Evolutionary conservation across 2,329 filamentous ascomycete genomes (phyloP).

Genomic region (Beauveria medogensis): DNA sequence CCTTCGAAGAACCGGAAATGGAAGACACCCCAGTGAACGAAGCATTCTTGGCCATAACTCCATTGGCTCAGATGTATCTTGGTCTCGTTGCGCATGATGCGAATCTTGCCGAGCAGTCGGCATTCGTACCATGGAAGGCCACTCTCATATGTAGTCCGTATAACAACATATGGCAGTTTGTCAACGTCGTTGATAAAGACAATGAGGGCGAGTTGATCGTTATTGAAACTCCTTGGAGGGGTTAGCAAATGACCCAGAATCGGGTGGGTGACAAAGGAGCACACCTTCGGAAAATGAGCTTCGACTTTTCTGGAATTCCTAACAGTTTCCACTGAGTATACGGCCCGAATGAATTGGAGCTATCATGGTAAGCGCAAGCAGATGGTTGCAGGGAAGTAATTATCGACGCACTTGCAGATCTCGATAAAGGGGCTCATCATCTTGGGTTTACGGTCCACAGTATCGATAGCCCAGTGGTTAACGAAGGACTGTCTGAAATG

Average conservation of each 20-base stretch:
- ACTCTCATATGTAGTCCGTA: slow-evolving; percentile 34
- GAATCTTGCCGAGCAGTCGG: slow-evolving; percentile 31
- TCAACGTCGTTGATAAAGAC: slow-evolving; percentile 39
- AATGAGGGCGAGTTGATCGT: slow-evolving; percentile 46
- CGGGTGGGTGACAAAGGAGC: not conserved
- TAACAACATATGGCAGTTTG: slow-evolving; percentile 37
- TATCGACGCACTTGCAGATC: slow-evolving; percentile 32
- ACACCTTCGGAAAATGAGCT: slow-evolving; percentile 48
- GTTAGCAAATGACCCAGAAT: not conserved
- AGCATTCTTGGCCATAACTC: not conserved
- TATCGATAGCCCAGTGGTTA: slow-evolving; percentile 51
- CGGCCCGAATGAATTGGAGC: slow-evolving; percentile 40
- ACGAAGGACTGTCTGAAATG: not conserved
- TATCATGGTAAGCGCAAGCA: slow-evolving; percentile 16
- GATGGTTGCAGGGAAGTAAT: not conserved
- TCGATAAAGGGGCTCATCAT: slow-evolving; percentile 34
- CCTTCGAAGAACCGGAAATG: slow-evolving; percentile 8
- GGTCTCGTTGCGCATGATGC: slow-evolving; percentile 1
- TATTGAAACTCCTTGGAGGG: slow-evolving; percentile 41
- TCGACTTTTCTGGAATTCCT: slow-evolving; percentile 38
- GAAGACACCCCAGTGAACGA: slow-evolving; percentile 1
- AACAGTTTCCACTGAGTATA: slow-evolving; percentile 35
- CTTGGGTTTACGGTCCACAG: slow-evolving; percentile 48
- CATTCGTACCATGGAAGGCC: slow-evolving; percentile 37
- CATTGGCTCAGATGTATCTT: slow-evolving; percentile 1